Evolutionary conservation across 73 alveolate genomes (phyloP).

Genomic region (Tetrahymena elliotti): DNA sequence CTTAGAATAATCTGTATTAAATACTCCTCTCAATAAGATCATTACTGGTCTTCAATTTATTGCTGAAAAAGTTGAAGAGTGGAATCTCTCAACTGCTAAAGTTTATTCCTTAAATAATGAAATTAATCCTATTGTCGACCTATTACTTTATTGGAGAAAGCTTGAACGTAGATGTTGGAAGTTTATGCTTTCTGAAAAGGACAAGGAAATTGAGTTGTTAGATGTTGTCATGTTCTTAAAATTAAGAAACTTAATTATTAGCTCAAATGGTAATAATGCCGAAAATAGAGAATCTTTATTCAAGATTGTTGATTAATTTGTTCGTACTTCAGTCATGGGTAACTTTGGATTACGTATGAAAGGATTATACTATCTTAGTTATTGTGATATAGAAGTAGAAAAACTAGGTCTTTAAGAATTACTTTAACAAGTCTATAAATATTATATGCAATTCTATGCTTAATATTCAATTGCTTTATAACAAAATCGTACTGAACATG

Average conservation of each 20-base stretch:
- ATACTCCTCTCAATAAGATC: constrained; percentile 22
- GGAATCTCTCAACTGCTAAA: constrained; percentile 29
- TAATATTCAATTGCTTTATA: background rate
- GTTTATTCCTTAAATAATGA: background rate
- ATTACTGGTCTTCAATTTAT: constrained; percentile 21
- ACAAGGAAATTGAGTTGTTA: constrained; percentile 15
- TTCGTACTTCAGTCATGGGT: background rate
- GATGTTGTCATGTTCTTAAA: constrained; percentile 23
- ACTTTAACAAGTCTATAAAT: background rate
- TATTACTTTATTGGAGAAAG: constrained; percentile 22
- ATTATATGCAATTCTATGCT: background rate
- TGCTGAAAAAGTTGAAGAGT: constrained; percentile 13
- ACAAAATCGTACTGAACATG: background rate
- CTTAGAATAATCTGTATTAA: constrained; percentile 1
- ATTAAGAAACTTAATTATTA: background rate
- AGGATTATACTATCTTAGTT: background rate
- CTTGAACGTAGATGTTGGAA: constrained; percentile 37
- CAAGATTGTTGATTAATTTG: background rate
- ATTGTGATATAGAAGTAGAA: background rate
- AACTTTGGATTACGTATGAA: background rate
- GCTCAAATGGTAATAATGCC: background rate
- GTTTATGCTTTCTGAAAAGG: constrained; percentile 2
- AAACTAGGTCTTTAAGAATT: background rate
- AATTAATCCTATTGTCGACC: background rate
- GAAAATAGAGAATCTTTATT: background rate